These are phyloP conservation scores for Kwoniella pini DNA, from an alignment of 768 basidiomycete species.

Conservation along the genomic window DNA sequence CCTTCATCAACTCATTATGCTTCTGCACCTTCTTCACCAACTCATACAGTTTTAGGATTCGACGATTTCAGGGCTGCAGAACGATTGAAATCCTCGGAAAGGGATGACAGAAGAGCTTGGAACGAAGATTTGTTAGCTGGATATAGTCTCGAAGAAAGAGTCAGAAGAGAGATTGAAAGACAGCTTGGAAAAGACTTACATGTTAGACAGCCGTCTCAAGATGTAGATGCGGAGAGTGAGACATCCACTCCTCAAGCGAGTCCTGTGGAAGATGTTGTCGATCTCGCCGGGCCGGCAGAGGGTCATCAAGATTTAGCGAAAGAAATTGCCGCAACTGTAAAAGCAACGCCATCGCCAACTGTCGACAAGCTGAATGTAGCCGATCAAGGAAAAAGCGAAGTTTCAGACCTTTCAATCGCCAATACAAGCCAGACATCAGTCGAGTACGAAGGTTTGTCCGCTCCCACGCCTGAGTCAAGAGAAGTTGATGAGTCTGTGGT, in stretches of 20 bases:
- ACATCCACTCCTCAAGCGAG: background rate
- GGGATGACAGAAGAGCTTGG: slow-evolving; percentile 42
- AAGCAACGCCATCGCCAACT: too few species aligned
- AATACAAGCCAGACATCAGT: too few species aligned
- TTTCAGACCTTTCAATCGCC: too few species aligned
- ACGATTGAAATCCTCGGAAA: slow-evolving; percentile 18
- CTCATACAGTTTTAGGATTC: slow-evolving; percentile 17
- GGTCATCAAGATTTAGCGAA: too few species aligned
- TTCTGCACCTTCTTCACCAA: slow-evolving; percentile 32
- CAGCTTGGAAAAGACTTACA: slow-evolving; percentile 14
- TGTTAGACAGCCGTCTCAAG: background rate
- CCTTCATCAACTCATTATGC: slow-evolving; percentile 25
- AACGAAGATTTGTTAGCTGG: slow-evolving; percentile 49
- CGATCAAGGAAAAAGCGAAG: too few species aligned
- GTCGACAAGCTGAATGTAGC: too few species aligned
- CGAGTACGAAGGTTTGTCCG: too few species aligned
- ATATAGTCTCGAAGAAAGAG: slow-evolving; percentile 44
- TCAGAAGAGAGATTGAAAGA: slow-evolving; percentile 37
- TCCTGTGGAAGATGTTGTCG: background rate
- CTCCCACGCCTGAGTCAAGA: too few species aligned
- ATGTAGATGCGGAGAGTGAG: background rate
- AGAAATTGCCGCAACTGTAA: too few species aligned
- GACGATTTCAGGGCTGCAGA: background rate
- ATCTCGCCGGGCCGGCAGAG: too few species aligned
- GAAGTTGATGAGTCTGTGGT: too few species aligned